Base-by-base conservation (phyloP, 345 rosid genomes). In the Camelina sativa region DNA sequence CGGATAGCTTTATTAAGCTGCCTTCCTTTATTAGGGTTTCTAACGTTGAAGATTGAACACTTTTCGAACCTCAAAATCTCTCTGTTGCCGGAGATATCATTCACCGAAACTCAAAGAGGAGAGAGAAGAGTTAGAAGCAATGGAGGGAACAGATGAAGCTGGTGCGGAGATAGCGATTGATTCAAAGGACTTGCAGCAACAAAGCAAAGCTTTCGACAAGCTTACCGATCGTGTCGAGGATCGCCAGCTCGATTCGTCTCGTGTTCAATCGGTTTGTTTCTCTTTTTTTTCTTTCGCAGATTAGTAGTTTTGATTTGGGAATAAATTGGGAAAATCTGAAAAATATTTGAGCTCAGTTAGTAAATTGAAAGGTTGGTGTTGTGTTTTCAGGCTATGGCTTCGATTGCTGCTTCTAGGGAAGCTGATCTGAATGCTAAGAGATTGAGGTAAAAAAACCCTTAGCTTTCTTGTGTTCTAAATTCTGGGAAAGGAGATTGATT, bases 201-300 rank as follows among this genome's bases (percentile, higher is more conserved):
- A 95, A 80, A 95, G 94, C 92, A 95, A 95, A 80, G 98, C 97
- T 19, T 79, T 95, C 37, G 96, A 95, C 81, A 95, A 90, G 88
- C 98, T 95, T 79, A 92, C 98, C 59, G 98, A 95, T 83, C 99
- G 85, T 7, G 99, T 95, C 25, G 97, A 95, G 82, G 99, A 95
- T 79, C 98, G 98, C 22, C 99, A 95, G 86, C 97, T 95, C 80
- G 91, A 92, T 76, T 90, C 97, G 38, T 86, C 92, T 66, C 98
- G 97, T 35, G 97, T 88, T 73, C 97, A 90, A 82, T 87, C 89
- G 92, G 97, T 93, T 17, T 11, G 20, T 61, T 28, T 9, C 40
- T 38, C 62, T 34, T 34, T 20, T 34, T 20, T 76, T 32, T 7
- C 22, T 48, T 41, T 4, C 3, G 23, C 17, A 0, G 16, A 35